Percentiles rank a stretch among this genome's conserved stretches.
Evolutionary conservation across 306 rosid species (phyloP).

Genomic region (Rubus parviflorus): DNA sequence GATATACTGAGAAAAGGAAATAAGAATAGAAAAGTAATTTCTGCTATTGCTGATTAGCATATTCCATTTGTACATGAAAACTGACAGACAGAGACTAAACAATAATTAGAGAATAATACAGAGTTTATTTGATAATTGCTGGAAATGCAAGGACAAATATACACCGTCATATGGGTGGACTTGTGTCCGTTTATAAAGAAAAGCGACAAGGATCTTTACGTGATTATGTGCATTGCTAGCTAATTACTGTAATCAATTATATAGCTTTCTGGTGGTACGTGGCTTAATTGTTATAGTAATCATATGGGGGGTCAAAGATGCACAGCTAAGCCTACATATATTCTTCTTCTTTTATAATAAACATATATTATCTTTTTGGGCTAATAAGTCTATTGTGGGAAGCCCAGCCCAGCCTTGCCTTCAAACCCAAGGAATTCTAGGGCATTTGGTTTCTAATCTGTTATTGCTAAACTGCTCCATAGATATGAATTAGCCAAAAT

Average conservation of each 20-base stretch:
- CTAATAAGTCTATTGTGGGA: not conserved
- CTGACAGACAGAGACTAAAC: slow-evolving; percentile 8
- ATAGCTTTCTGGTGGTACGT: not conserved
- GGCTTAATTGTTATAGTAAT: not conserved
- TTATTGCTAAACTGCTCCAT: not conserved
- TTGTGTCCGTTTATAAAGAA: slow-evolving; percentile 19
- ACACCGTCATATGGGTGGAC: slow-evolving; percentile 7
- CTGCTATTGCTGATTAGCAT: not conserved
- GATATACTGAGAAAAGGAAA: slow-evolving; percentile 6
- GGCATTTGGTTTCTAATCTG: not conserved
- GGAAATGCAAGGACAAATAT: slow-evolving; percentile 20
- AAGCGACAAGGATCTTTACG: not conserved
- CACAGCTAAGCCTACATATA: not conserved
- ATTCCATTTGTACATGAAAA: not conserved
- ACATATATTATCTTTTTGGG: not conserved
- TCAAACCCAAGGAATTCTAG: slow-evolving; percentile 2
- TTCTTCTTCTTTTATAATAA: not conserved
- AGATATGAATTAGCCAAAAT: not conserved
- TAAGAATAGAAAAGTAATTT: not conserved
- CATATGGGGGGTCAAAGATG: not conserved
- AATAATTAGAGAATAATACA: slow-evolving; percentile 14
- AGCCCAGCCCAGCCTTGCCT: slow-evolving; percentile 1
- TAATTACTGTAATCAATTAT: slow-evolving; percentile 4
- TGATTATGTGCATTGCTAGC: not conserved
- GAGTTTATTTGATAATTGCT: not conserved